These are phyloP conservation scores for Botrytis aclada DNA, from an alignment of 2,329 filamentous ascomycete genomes.

Conservation along the genomic window DNA sequence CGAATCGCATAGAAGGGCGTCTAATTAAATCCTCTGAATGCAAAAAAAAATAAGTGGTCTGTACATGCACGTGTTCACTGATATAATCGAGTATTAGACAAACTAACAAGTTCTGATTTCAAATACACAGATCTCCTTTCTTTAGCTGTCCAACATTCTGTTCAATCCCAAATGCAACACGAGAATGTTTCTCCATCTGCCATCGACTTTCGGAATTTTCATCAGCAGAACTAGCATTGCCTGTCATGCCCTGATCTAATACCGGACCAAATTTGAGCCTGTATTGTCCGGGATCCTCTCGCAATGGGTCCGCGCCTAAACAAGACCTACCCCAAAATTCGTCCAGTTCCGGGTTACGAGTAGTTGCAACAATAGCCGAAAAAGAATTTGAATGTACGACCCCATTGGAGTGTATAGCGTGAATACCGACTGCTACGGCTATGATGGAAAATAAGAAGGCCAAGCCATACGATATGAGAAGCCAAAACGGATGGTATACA, in stretches of 20 bases:
- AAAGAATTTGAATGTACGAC: slow-evolving; percentile 24
- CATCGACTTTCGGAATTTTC: neutral
- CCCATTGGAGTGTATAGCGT: slow-evolving; percentile 22
- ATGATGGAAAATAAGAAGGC: slow-evolving; percentile 13
- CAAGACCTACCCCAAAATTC: neutral
- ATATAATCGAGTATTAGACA: neutral
- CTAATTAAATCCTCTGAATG: neutral
- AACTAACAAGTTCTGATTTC: neutral
- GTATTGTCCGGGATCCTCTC: neutral
- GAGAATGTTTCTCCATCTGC: neutral
- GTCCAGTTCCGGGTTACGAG: slow-evolving; percentile 22
- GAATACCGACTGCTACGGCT: slow-evolving; percentile 13
- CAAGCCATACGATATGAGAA: slow-evolving; percentile 17
- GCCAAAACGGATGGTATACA: slow-evolving; percentile 14
- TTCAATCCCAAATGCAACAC: slow-evolving; percentile 8
- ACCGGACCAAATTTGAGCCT: slow-evolving; percentile 3
- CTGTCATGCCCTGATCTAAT: neutral
- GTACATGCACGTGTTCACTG: neutral
- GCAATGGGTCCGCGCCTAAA: slow-evolving; percentile 10
- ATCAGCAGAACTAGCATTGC: neutral
- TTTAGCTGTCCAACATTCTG: neutral
- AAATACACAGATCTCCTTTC: neutral
- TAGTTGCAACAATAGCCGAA: slow-evolving; percentile 25
- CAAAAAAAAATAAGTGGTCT: neutral
- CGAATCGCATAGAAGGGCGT: neutral